Evolutionary conservation across 2,329 filamentous ascomycete genomes (phyloP).

Genomic region (Coniochaeta pulveracea): DNA sequence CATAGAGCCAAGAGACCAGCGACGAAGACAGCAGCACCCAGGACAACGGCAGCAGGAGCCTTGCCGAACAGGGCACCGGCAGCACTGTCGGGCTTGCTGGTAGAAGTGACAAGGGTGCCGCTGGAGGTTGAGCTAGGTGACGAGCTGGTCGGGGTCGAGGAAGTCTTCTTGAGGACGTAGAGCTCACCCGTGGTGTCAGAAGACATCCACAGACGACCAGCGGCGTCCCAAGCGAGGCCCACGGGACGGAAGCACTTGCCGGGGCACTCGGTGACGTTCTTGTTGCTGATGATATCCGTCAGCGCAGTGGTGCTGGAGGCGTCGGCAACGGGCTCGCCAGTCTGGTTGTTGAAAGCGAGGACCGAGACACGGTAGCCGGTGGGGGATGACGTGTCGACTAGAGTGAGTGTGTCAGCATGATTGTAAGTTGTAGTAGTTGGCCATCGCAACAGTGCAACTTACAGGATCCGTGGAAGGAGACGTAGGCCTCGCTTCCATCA

Average conservation of each 20-base stretch:
- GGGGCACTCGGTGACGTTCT: constrained; percentile 40
- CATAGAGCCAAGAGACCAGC: background rate
- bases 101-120: constrained; percentile 12
- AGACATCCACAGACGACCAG: constrained; percentile 48
- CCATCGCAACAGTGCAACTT: constrained; percentile 13
- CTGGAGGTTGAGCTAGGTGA: constrained; percentile 5
- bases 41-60: background rate
- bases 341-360: constrained; percentile 22
- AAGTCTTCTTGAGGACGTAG: constrained; percentile 32
- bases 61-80: background rate
- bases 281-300: constrained; percentile 42
- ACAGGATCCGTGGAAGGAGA: constrained; percentile 64
- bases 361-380: constrained; percentile 32
- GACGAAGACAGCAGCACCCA: background rate
- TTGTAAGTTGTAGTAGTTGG: background rate
- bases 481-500: constrained; percentile 46
- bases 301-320: constrained; percentile 32
- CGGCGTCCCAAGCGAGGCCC: constrained; percentile 36
- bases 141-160: constrained; percentile 1
- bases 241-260: constrained; percentile 50
- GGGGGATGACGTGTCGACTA: constrained; percentile 30
- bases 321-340: constrained; percentile 27
- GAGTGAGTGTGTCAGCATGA: background rate
- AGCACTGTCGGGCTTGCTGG: constrained; percentile 1
- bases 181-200: constrained; percentile 54